phyloP scores from a whole-genome alignment of 768 basidiomycete genomes.

The Calocybe cyanea region DNA sequence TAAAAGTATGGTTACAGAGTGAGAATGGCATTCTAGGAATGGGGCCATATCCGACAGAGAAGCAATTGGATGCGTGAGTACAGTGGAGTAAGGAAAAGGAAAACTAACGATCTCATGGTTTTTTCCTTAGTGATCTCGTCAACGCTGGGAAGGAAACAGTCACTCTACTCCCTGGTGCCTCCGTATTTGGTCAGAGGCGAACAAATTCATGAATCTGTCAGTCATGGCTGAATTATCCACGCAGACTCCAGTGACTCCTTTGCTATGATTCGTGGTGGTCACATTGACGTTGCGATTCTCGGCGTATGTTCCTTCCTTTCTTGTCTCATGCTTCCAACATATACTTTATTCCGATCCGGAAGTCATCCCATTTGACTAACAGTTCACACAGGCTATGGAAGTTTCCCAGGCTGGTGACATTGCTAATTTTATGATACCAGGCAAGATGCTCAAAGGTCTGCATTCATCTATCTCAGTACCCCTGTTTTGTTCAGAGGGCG shows the following conservation, averaged over 20 bases:
- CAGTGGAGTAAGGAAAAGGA: not conserved
- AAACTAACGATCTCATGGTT: conserved; percentile 8
- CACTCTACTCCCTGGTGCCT: conserved; percentile 87
- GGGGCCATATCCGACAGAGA: conserved; percentile 85
- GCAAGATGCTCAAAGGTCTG: conserved; percentile 81
- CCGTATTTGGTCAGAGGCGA: conserved; percentile 72
- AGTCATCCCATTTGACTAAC: conserved; percentile 59
- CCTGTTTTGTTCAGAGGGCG: no score
- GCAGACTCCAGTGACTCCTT: conserved; percentile 90
- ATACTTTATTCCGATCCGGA: not conserved
- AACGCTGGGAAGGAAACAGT: conserved; percentile 96
- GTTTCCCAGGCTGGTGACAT: conserved; percentile 91
- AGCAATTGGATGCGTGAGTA: conserved; percentile 76
- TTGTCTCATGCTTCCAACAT: no score
- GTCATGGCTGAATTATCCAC: conserved; percentile 1
- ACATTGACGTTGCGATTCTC: conserved; percentile 90
- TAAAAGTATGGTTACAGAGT: conserved; percentile 86
- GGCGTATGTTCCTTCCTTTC: conserved; percentile 58
- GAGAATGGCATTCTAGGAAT: conserved; percentile 89
- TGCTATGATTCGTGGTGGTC: conserved; percentile 96
- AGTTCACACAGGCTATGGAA: conserved; percentile 73
- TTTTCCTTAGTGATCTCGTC: conserved; percentile 66
- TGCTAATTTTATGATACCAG: conserved; percentile 98
- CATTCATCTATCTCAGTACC: no score
- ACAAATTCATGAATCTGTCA: not conserved